These are phyloP conservation scores for Bullera alba DNA, from an alignment of 768 basidiomycete species.

Conservation along the genomic window DNA sequence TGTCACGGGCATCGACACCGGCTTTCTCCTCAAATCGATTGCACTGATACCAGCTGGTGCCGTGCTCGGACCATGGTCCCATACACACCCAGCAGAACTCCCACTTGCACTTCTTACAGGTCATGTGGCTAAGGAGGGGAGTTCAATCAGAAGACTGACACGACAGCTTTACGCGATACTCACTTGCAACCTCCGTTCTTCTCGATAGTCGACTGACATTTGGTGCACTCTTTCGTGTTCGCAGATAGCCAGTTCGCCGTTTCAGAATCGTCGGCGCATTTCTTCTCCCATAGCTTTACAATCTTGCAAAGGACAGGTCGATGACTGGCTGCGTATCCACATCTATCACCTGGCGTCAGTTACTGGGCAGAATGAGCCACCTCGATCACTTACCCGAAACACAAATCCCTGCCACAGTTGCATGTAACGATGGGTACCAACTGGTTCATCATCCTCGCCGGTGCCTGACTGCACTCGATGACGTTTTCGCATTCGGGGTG, in stretches of 20 bases:
- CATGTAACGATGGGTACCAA: conserved; percentile 86
- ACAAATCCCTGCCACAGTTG: conserved; percentile 72
- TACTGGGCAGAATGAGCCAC: neutral
- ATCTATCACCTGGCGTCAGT: conserved; percentile 43
- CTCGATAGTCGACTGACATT: conserved; percentile 97
- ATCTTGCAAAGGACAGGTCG: conserved; percentile 82
- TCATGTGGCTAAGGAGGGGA: conserved; percentile 90
- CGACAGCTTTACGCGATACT: conserved; percentile 45
- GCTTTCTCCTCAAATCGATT: conserved; percentile 90
- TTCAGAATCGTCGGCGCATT: conserved; percentile 94
- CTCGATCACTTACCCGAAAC: conserved; percentile 60
- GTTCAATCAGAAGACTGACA: conserved; percentile 2
- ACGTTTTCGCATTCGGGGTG: conserved; percentile 90
- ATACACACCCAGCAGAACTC: conserved; percentile 98
- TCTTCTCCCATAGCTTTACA: conserved; percentile 89
- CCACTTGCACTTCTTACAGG: conserved; percentile 97
- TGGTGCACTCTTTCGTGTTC: conserved; percentile 95
- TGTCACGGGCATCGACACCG: conserved; percentile 79
- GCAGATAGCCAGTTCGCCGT: conserved; percentile 99
- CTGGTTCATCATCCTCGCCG: conserved; percentile 66
- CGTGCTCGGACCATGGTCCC: conserved; percentile 97
- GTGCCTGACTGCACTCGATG: conserved; percentile 78
- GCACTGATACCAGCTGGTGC: conserved; percentile 96
- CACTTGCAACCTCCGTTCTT: conserved; percentile 99
- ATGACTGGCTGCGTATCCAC: conserved; percentile 78